phyloP scores from a whole-genome alignment of 2,329 filamentous ascomycete species.

The Hypoxylon sp. region DNA sequence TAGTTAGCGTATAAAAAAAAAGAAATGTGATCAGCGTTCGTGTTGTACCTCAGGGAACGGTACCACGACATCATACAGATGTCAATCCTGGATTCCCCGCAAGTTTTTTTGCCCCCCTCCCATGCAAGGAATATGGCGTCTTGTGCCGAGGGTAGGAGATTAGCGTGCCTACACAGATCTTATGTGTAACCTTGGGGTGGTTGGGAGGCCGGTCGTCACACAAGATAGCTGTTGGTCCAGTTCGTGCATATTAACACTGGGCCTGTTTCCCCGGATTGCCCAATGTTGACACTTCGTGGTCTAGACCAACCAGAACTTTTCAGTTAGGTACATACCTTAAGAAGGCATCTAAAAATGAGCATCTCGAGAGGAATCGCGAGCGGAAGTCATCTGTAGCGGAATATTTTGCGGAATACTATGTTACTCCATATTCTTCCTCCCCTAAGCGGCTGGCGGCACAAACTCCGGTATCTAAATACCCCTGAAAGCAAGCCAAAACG shows the following conservation, averaged over 20 bases:
- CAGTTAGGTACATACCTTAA: background rate
- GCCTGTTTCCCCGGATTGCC: slow-evolving; percentile 15
- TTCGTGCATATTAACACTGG: slow-evolving; percentile 20
- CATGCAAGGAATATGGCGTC: slow-evolving; percentile 6
- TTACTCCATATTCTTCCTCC: background rate
- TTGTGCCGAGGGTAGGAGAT: slow-evolving; percentile 16
- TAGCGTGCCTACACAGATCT: slow-evolving; percentile 20
- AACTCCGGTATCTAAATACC: background rate
- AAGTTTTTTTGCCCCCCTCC: background rate
- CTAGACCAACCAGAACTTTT: background rate
- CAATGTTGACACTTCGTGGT: background rate
- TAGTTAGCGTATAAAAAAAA: slow-evolving; percentile 15
- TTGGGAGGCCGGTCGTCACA: slow-evolving; percentile 1
- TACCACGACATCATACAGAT: slow-evolving; percentile 25
- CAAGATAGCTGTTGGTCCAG: slow-evolving; percentile 3
- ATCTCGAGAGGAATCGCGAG: background rate
- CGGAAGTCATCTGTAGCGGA: background rate
- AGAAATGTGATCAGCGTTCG: slow-evolving; percentile 5
- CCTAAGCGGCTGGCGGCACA: background rate
- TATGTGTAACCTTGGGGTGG: slow-evolving; percentile 13
- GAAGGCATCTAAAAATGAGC: background rate
- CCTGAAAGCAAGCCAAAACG: background rate
- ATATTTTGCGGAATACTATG: background rate
- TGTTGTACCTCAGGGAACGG: slow-evolving; percentile 2
- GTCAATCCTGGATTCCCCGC: slow-evolving; percentile 22